Base-by-base conservation (phyloP, 2,329 filamentous ascomycete species). In the Pseudocercospora ulei region DNA sequence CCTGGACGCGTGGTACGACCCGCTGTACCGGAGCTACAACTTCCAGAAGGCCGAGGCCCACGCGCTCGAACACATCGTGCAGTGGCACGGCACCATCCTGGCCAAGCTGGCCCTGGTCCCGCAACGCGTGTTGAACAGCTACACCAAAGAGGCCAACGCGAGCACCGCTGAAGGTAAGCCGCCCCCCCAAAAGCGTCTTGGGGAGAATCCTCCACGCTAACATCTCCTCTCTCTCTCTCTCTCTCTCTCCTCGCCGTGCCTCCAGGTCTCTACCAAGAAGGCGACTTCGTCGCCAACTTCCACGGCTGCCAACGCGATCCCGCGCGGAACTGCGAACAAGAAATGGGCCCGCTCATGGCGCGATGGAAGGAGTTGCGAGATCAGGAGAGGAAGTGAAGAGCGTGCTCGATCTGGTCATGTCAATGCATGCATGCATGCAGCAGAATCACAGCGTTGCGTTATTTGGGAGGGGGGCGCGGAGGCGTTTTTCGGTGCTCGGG, bases 1-100 rank as follows among this genome's bases (percentile, higher is more conserved):
- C 57, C 64, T 96, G 11, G 90, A 98, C 59, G 81, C 83, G 1
- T 98, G 90, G 90, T 93, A 90, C 57, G 86, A 96, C 59, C 90
- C 90, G 31, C 67, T 96, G 27, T 98, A 93, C 64, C 73, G 88
- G 48, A 82, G 72, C 51, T 98, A 98, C 65, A 93, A 94, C 58
- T 98, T 98, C 57, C 84, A 92, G 57, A 95, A 92, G 61, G 87
- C 85, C 0, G 90, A 98, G 62, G 75, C 72, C 14, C 88, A 98
- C 66, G 87, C 88, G 35, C 64, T 98, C 67, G 90, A 70, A 52
- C 68, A 71, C 47, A 66, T 71, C 33, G 66, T 71, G 43, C 67
- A 71, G 61, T 98, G 90, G 92, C 90, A 98, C 59, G 86, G 88
- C 17, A 98, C 90, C 0, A 80, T 98, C 28, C 73, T 98, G 7